Conservation (phyloP, 345 rosid genomes). For the Zanthoxylum bungeanum region DNA sequence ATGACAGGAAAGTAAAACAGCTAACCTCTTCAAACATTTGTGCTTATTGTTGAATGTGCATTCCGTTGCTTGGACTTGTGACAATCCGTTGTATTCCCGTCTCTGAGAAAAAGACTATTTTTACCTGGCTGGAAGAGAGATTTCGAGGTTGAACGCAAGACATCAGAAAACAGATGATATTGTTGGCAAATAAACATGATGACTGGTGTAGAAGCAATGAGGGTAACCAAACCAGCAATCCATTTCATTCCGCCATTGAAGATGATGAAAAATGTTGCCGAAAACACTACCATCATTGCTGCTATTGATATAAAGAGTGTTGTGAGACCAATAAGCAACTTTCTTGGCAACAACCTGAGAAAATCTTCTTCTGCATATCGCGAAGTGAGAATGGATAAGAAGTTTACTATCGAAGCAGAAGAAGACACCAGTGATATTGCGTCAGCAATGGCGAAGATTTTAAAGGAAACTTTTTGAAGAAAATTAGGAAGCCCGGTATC, state of each 20-base stretch:
- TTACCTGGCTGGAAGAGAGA: not conserved
- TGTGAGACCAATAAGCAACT: not conserved
- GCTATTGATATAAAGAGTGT: not conserved
- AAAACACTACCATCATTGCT: not conserved
- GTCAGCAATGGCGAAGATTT: not conserved
- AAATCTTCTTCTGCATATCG: not conserved
- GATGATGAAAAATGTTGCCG: not conserved
- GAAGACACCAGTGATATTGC: not conserved
- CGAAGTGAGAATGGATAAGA: not conserved
- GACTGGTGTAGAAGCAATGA: not conserved
- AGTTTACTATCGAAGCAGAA: not conserved
- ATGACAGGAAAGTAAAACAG: too few relatives aligned
- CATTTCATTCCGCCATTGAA: not conserved
- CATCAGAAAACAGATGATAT: not conserved
- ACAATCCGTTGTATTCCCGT: too few relatives aligned
- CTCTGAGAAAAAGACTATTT: not conserved
- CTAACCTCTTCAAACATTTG: too few relatives aligned
- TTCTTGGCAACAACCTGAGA: not conserved
- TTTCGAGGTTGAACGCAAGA: not conserved
- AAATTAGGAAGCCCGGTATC: not conserved
- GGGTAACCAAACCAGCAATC: not conserved
- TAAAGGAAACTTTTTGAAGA: not conserved
- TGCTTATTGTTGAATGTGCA: too few relatives aligned
- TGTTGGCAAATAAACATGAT: conserved; percentile 5
- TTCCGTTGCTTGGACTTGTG: too few relatives aligned